Evolutionary conservation across 1,139 yeast species (phyloP), one percentile per base, ranked within the genome.

Genomic region (Meyerozyma smithsonii): DNA sequence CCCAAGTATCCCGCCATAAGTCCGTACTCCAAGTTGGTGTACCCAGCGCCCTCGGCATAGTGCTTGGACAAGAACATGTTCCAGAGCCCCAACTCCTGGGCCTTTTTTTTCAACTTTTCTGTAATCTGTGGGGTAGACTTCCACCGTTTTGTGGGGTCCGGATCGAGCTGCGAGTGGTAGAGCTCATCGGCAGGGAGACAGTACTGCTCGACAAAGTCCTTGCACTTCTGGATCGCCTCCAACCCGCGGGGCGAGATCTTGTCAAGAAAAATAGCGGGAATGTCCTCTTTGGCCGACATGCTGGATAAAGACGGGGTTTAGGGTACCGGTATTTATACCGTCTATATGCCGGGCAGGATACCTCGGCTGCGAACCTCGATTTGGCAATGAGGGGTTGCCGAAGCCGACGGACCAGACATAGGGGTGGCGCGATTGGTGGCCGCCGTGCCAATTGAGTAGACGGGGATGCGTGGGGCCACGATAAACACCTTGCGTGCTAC

Each of bases 1-100:
- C 88, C 88, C 57, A 81, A 66, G 50, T 79, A 79, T 51, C 77
- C 79, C 1, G 85, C 84, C 87, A 81, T 80, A 42, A 81, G 61
- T 0, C 84, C 87, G 53, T 81, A 81, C 54, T 81, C 88, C 51
- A 81, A 62, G 55, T 81, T 81, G 41, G 84, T 69, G 56, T 56
- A 80, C 8, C 84, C 84, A 2, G 85, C 79, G 23, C 84, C 83
- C 47, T 80, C 84, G 11, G 67, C 55, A 56, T 79, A 79, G 46
- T 70, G 73, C 38, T 72, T 67, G 33, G 81, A 74, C 42, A 81
- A 63, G 52, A 81, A 81, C 66, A 81, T 59, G 56, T 81, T 81
- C 86, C 86, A 81, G 23, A 81, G 66, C 0, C 85, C 85, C 45
- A 72, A 62, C 42, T 67, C 63, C 44, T 65, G 66, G 15, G 87